Conservation (phyloP, 2,329 filamentous ascomycete species). For the Periconia sp. region DNA sequence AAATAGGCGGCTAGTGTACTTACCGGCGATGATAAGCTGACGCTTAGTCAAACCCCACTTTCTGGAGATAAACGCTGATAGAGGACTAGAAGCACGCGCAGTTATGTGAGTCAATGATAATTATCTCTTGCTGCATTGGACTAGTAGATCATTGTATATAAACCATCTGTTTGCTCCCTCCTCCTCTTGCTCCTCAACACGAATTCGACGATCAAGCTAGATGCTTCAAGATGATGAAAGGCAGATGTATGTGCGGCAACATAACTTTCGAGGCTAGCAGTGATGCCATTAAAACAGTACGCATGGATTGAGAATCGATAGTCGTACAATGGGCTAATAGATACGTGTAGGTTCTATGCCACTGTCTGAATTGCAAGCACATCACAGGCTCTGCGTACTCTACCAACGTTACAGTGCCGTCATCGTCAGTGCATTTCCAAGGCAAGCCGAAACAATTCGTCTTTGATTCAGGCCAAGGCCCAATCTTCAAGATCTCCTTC, state of each 20-base stretch:
- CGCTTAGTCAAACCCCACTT: too few species aligned
- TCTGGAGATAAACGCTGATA: too few species aligned
- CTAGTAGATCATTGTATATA: too few species aligned
- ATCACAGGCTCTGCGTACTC: conserved; percentile 21
- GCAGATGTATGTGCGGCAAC: conserved; percentile 43
- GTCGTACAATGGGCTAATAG: neutral
- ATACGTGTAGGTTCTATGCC: conserved; percentile 19
- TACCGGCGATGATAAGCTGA: too few species aligned
- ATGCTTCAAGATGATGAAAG: conserved; percentile 26
- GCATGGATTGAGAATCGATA: neutral
- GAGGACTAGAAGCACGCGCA: too few species aligned
- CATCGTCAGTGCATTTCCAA: conserved; percentile 11
- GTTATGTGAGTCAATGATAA: too few species aligned
- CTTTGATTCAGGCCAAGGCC: conserved; percentile 20
- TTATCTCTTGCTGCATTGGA: too few species aligned
- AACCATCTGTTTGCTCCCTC: too few species aligned
- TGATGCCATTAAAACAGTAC: conserved; percentile 27
- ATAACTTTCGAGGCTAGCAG: conserved; percentile 42
- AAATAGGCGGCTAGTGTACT: too few species aligned
- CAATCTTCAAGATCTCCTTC: conserved; percentile 20
- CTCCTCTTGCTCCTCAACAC: too few species aligned
- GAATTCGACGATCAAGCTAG: conserved; percentile 5
- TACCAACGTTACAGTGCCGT: conserved; percentile 17
- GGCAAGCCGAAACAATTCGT: conserved; percentile 16
- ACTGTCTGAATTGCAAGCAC: conserved; percentile 19